phyloP scores from a whole-genome alignment of 441 rosid genomes.

The Rhodomyrtus psidioides region DNA sequence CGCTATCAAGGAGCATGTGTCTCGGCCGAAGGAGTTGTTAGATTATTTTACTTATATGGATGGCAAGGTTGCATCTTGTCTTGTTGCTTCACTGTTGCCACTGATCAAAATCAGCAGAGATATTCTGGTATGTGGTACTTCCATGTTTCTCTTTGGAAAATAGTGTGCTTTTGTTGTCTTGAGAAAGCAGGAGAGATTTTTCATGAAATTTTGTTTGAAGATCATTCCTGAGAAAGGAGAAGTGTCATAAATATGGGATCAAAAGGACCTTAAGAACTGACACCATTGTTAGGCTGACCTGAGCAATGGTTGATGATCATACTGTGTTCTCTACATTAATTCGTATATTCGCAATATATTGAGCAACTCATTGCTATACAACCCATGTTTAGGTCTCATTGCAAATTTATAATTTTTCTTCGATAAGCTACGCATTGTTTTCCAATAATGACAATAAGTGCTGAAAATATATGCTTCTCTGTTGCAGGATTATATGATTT shows the following conservation, averaged over 20 bases:
- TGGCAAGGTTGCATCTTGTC: slow-evolving; percentile 49
- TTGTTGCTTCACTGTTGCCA: slow-evolving; percentile 56
- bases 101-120: slow-evolving; percentile 56
- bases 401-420: not conserved
- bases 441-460: not conserved
- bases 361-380: not conserved
- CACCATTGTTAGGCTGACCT: not conserved
- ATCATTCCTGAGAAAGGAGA: not conserved
- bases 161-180: not conserved
- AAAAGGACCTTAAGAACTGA: not conserved
- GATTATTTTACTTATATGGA: slow-evolving; percentile 76
- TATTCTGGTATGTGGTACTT: too few species aligned
- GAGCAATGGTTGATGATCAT: not conserved
- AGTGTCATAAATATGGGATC: not conserved
- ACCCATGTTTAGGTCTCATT: not conserved
- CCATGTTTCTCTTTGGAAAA: not conserved
- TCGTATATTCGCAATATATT: not conserved
- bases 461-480: not conserved
- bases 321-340: not conserved
- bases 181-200: not conserved
- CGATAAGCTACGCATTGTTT: not conserved
- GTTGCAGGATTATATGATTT: slow-evolving; percentile 56
- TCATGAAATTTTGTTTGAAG: not conserved
- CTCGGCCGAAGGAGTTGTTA: slow-evolving; percentile 71
- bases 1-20: slow-evolving; percentile 53